Evolutionary conservation across 257 asterid genomes (phyloP), one percentile per base, ranked within the genome.

Genomic region (Solanum peruvianum): DNA sequence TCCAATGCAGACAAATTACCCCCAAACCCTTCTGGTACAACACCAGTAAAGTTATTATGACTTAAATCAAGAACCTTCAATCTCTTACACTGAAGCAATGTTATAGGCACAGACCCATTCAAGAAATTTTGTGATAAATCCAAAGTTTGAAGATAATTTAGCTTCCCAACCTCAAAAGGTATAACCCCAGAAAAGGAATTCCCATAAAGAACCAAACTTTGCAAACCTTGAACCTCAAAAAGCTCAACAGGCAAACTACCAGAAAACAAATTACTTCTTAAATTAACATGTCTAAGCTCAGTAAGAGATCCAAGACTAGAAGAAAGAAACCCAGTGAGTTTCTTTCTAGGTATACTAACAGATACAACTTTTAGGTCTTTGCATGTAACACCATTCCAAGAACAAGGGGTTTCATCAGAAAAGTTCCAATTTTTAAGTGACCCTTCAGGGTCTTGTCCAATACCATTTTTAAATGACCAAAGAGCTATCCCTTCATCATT

Each of bases 381-480:
- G 92, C 99, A 96, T 83, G 98, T 90, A 31, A 96, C 88, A n/a
- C 98, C 99, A 89, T 94, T 96, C 99, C 99, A 96, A 5, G 91
- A 91, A 92, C 99, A 96, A 67, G 99, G 99, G 85, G 92, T 95
- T 91, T 89, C 95, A 88, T 96, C 97, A 47, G 96, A 90, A 80
- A 45, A 76, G 80, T 93, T 93, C 99, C 98, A 96, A 78, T 94
- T 92, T 35, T 41, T 91, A 77, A 96, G 91, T 37, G 98, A 91
- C 86, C 95, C 95, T 45, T 90, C 91, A 70, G 98, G 98, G 94
- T 95, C 98, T 73, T 90, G 87, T 47, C 62, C 86, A 69, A 95
- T 91, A 45, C 96, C 91, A 3, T 88, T 86, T 90, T 95, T 96
- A 89, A 96, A 93, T 37, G 98, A 89, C 75, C 93, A 73, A 39